These are phyloP conservation scores for Willaertia magna DNA, from an alignment of 208 protist species.

Conservation along the genomic window DNA sequence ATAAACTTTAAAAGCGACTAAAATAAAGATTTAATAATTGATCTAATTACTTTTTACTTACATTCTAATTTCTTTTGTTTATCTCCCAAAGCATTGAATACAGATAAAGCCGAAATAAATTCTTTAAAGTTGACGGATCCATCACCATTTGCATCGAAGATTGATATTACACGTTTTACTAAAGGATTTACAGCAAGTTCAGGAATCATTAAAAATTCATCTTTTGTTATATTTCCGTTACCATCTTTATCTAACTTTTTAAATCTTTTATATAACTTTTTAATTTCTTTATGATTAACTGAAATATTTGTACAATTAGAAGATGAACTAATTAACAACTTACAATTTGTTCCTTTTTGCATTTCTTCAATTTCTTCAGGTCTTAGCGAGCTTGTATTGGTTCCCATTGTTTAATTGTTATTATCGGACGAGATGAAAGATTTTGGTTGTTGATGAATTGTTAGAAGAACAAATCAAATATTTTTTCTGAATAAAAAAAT, in stretches of 20 bases:
- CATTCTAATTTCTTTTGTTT: slow-evolving; percentile 50
- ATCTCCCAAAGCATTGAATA: slow-evolving; percentile 42
- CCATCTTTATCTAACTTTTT: slow-evolving; percentile 53
- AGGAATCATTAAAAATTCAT: slow-evolving; percentile 49
- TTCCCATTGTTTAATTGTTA: too few species aligned
- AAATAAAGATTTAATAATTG: not conserved
- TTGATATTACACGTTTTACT: slow-evolving; percentile 43
- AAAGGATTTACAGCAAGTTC: slow-evolving; percentile 50
- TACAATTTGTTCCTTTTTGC: slow-evolving; percentile 17
- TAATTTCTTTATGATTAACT: slow-evolving; percentile 48
- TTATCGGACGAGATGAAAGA: too few species aligned
- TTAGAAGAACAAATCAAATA: too few species aligned
- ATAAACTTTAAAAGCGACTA: slow-evolving; percentile 70
- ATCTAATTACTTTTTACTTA: slow-evolving; percentile 7
- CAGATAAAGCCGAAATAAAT: slow-evolving; percentile 51
- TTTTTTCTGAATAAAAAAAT: too few species aligned
- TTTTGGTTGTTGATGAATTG: too few species aligned
- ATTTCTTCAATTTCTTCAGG: slow-evolving; percentile 22
- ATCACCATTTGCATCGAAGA: slow-evolving; percentile 60
- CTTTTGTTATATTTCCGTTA: slow-evolving; percentile 36
- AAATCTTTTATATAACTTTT: slow-evolving; percentile 47
- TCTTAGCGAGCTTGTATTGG: slow-evolving; percentile 4
- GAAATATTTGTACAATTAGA: too few species aligned
- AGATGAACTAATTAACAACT: not conserved
- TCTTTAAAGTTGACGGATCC: slow-evolving; percentile 62